phyloP scores from a whole-genome alignment of 2,329 filamentous ascomycete species.

The Pseudopithomyces maydicus region DNA sequence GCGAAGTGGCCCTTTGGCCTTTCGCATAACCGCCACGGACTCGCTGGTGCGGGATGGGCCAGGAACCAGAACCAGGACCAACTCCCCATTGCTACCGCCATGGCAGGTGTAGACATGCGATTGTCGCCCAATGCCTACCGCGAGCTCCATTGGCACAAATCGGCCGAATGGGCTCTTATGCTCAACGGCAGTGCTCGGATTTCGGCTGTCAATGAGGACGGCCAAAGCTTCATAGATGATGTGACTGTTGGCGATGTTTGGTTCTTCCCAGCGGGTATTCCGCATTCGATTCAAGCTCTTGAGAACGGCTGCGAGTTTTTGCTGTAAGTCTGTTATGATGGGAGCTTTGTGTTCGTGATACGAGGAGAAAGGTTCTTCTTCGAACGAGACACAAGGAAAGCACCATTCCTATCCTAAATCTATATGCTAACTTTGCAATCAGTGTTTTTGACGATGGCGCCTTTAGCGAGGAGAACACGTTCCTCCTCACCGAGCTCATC shows the following conservation, averaged over 20 bases:
- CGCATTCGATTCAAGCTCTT: slow-evolving; percentile 58
- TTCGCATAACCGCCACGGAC: slow-evolving; percentile 48
- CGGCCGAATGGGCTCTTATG: slow-evolving; percentile 59
- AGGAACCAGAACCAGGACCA: slow-evolving; percentile 47
- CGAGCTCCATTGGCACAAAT: slow-evolving; percentile 68
- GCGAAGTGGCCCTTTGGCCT: slow-evolving; percentile 51
- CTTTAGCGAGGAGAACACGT: slow-evolving; percentile 65
- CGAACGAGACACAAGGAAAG: too few relatives aligned
- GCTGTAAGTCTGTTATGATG: slow-evolving; percentile 36
- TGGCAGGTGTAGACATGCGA: slow-evolving; percentile 52
- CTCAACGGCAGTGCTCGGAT: slow-evolving; percentile 60
- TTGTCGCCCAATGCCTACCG: slow-evolving; percentile 58
- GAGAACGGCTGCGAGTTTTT: slow-evolving; percentile 63
- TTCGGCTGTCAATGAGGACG: slow-evolving; percentile 58
- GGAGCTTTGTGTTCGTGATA: too few relatives aligned
- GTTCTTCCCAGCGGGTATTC: slow-evolving; percentile 45
- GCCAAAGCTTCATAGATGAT: slow-evolving; percentile 49
- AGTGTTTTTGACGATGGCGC: slow-evolving; percentile 62
- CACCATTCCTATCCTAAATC: too few relatives aligned
- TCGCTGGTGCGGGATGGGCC: slow-evolving; percentile 48
- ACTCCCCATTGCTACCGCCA: slow-evolving; percentile 46
- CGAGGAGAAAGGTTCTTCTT: too few relatives aligned
- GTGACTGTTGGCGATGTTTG: slow-evolving; percentile 48
- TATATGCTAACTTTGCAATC: too few relatives aligned
- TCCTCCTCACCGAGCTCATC: slow-evolving; percentile 61